Conservation (phyloP, 306 rosid species). For the Malus domestica region ASM211411v1 NC_041798.1:38976501-38977000, state of each 20-base stretch:
- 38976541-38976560: neutral
- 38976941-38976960: neutral
- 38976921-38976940: neutral
- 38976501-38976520: neutral
- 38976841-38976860: neutral
- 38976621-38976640: neutral
- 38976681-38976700: neutral
- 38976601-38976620: neutral
- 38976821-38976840: neutral
- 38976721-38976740: no score
- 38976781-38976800: no score
- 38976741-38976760: neutral
- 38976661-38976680: neutral
- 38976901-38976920: neutral
- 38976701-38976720: neutral
- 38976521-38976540: neutral
- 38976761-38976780: neutral
- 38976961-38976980: neutral
- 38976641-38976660: neutral
- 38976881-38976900: neutral
- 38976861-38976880: neutral
- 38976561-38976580: neutral
- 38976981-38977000: no score
- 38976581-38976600: neutral
- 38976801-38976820: no score